A percentile compares a stretch with the other conserved stretches of the same genome.
Conservation (phyloP, 257 asterid genomes). For the Mitragyna speciosa region DNA sequence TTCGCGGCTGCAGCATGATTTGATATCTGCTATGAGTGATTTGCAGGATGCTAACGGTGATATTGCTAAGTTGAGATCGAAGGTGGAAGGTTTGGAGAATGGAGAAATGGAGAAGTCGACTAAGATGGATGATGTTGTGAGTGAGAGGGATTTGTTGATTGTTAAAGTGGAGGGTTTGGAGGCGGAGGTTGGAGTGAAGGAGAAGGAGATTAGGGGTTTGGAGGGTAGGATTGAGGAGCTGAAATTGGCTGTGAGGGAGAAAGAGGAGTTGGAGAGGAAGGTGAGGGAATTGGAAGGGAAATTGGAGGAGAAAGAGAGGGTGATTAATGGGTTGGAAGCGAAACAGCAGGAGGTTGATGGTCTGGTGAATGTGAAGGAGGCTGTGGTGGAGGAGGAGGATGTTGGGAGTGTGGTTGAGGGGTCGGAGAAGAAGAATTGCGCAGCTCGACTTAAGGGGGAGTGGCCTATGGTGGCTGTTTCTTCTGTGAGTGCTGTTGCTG, state of each 20-base stretch:
- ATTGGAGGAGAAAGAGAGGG: slow-evolving; percentile 54
- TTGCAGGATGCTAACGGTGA: slow-evolving; percentile 44
- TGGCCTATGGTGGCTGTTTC: slow-evolving; percentile 51
- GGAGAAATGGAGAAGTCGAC: slow-evolving; percentile 43
- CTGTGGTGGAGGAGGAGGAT: slow-evolving; percentile 18
- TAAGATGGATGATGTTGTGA: slow-evolving; percentile 45
- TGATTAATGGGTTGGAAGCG: slow-evolving; percentile 37
- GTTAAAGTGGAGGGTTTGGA: slow-evolving; percentile 37
- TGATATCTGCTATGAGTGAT: slow-evolving; percentile 49
- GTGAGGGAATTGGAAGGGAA: slow-evolving; percentile 37
- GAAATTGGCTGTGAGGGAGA: slow-evolving; percentile 30
- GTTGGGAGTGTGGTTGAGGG: slow-evolving; percentile 22
- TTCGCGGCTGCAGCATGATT: slow-evolving; percentile 59
- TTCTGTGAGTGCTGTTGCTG: slow-evolving; percentile 46
- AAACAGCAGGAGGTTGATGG: slow-evolving; percentile 34
- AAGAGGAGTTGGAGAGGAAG: slow-evolving; percentile 41
- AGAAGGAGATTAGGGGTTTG: slow-evolving; percentile 39
- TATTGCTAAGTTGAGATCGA: slow-evolving; percentile 35
- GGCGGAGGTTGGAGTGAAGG: slow-evolving; percentile 31
- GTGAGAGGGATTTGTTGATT: slow-evolving; percentile 50
- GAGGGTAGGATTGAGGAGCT: slow-evolving; percentile 45
- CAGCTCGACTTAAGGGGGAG: slow-evolving; percentile 31
- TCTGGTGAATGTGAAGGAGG: slow-evolving; percentile 26
- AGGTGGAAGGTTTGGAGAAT: slow-evolving; percentile 38
- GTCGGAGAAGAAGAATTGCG: slow-evolving; percentile 26